Evolutionary conservation across 2,329 filamentous ascomycete genomes (phyloP), one percentile per base, ranked within the genome.

Genomic region (Xylaria hypoxylon): DNA sequence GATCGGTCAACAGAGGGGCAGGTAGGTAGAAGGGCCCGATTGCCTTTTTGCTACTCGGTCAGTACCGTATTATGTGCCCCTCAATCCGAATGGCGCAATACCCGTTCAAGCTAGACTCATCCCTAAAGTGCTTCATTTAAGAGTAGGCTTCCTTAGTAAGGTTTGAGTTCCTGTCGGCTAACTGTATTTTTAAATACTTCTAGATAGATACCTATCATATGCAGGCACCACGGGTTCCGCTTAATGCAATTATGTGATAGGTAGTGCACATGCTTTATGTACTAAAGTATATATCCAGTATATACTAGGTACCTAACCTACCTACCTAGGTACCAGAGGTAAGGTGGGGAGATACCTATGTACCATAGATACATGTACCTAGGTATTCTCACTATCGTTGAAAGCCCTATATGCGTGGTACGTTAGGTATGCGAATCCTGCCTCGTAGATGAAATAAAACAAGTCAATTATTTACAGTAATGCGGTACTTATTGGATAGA

Each of bases 21-120:
- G 52, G 28, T n/a, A n/a, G n/a, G n/a, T n/a, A n/a, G n/a, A 40
- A 48, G 67, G 56, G 50, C 24, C 48, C 52, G 13, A 28, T 44
- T 55, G 45, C 22, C n/a, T 33, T 31, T 31, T 45, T 19, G 15
- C 24, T 57, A 4, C 45, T 31, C 24, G 22, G 42, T 11, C 35
- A 13, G 13, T 38, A 11, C 35, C 35, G 33, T 47, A 55, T 68
- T 58, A 66, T 59, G 61, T 70, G 62, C 69, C 67, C 69, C 67
- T 65, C 67, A 33, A 70, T 65, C 42, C 51, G 55, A 67, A 71
- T 71, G 69, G 64, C 62, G 67, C 68, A 66, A 64, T 64, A 33
- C 64, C 42, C 48, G 48, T 52, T 62, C 2, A n/a, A 45, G 59
- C 56, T 57, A 65, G 57, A 38, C 19, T 10, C 2, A 38, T 5